Evolutionary conservation across 805 yeast genomes (phyloP).

Genomic region (Tetrapisispora taiwanensis): DNA sequence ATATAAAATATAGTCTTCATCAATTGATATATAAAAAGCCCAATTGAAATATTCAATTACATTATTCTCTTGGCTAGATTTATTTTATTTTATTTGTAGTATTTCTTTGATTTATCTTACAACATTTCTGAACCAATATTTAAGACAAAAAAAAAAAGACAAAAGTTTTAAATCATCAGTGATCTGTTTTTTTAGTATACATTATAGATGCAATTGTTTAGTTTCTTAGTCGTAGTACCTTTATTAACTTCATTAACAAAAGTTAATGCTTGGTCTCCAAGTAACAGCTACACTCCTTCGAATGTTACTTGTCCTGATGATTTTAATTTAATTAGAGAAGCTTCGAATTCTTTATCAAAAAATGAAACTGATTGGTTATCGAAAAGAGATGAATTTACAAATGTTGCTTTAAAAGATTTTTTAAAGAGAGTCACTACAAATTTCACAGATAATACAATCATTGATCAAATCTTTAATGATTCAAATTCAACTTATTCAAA

Average conservation of each 20-base stretch:
- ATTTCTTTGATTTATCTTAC: no score
- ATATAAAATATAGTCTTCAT: no score
- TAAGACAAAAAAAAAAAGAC: neutral
- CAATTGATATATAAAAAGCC: no score
- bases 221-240: neutral
- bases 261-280: constrained; percentile 39
- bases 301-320: constrained; percentile 43
- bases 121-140: no score
- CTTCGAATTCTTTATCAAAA: constrained; percentile 36
- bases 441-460: constrained; percentile 12
- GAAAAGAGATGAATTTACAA: constrained; percentile 38
- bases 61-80: no score
- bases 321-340: constrained; percentile 33
- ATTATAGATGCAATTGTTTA: constrained; percentile 2
- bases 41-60: no score
- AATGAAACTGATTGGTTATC: constrained; percentile 45
- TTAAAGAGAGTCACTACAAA: constrained; percentile 17
- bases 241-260: neutral
- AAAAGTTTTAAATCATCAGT: no score
- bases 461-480: constrained; percentile 7
- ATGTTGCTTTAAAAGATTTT: constrained; percentile 32
- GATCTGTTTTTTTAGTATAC: no score
- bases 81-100: no score
- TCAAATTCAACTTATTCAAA: constrained; percentile 4
- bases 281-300: constrained; percentile 50